Percentiles rank a stretch among this genome's conserved stretches.
Evolutionary conservation across 2,329 filamentous ascomycete species (phyloP).

Genomic region (Pseudogymnoascus sp.): DNA sequence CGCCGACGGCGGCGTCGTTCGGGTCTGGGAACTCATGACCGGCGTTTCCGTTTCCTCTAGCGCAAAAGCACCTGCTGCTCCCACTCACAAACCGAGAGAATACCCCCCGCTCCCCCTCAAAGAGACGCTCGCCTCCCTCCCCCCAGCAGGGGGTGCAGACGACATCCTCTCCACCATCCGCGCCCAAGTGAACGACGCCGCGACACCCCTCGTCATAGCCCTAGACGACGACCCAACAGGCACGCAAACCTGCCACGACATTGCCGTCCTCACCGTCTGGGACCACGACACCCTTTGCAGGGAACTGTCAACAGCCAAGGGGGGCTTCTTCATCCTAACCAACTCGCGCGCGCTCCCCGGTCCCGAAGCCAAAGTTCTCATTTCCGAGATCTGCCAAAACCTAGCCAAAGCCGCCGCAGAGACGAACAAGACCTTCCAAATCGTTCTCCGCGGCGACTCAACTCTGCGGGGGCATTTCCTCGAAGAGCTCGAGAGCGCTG

Average conservation of each 20-base stretch:
- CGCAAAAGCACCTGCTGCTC: not conserved
- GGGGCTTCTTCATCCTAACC: slow-evolving; percentile 52
- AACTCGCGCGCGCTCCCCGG: slow-evolving; percentile 49
- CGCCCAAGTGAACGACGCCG: not conserved
- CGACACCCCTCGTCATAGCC: slow-evolving; percentile 27
- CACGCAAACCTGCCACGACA: slow-evolving; percentile 53
- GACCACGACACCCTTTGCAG: slow-evolving; percentile 34
- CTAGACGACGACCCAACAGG: slow-evolving; percentile 50
- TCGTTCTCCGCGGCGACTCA: slow-evolving; percentile 49
- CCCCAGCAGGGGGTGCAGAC: not conserved
- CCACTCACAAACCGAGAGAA: slow-evolving; percentile 7
- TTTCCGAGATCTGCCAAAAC: slow-evolving; percentile 42
- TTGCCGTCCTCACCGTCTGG: slow-evolving; percentile 47
- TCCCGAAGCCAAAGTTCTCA: slow-evolving; percentile 37
- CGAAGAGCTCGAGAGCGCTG: slow-evolving; percentile 42
- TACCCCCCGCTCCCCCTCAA: slow-evolving; percentile 12
- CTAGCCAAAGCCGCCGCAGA: slow-evolving; percentile 36
- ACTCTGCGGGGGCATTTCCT: slow-evolving; percentile 50
- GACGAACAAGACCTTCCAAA: slow-evolving; percentile 36
- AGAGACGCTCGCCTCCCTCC: slow-evolving; percentile 12
- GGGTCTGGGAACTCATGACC: slow-evolving; percentile 29
- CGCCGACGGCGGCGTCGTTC: slow-evolving; percentile 26
- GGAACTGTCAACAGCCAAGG: slow-evolving; percentile 34
- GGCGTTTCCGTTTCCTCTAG: slow-evolving; percentile 14
- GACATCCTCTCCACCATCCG: slow-evolving; percentile 11